These are phyloP conservation scores for Tylopilus rubrobrunneus DNA, from an alignment of 768 basidiomycete species.

Conservation along the genomic window DNA sequence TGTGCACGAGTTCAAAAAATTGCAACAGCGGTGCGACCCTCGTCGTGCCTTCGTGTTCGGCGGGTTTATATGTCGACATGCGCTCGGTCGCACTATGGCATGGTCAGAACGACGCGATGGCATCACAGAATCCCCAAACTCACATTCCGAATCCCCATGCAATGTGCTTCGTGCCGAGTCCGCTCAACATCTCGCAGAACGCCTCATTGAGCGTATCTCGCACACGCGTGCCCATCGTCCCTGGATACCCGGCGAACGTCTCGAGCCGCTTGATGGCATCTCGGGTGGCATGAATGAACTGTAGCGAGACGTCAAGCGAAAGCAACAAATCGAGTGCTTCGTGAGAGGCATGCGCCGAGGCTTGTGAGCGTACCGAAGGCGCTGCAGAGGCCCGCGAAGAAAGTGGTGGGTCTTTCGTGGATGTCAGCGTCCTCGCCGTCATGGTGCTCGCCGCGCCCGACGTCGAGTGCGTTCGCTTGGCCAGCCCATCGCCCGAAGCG, in stretches of 20 bases:
- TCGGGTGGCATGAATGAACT: constrained; percentile 90
- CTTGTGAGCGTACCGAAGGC: constrained; percentile 6
- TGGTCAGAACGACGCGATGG: not conserved
- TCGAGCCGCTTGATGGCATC: constrained; percentile 91
- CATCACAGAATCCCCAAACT: constrained; percentile 20
- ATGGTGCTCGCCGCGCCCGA: not conserved
- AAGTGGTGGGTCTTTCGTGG: not conserved
- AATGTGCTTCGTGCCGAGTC: constrained; percentile 76
- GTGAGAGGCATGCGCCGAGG: constrained; percentile 13
- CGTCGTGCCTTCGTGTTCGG: constrained; percentile 75
- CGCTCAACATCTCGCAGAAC: constrained; percentile 80
- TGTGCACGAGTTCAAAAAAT: constrained; percentile 96
- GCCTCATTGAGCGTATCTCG: constrained; percentile 92
- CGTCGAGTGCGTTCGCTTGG: not conserved
- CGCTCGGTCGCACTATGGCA: constrained; percentile 72
- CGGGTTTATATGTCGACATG: constrained; percentile 87
- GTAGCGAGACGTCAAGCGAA: constrained; percentile 86
- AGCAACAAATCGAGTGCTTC: constrained; percentile 76
- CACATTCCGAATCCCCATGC: constrained; percentile 74
- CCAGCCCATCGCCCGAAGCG: too few relatives aligned
- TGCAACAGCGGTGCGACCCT: constrained; percentile 91
- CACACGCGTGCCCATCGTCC: constrained; percentile 81
- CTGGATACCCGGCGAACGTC: constrained; percentile 84
- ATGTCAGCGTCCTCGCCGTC: not conserved
- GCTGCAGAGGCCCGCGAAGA: not conserved